These are phyloP conservation scores for Jaltomata sinuosa DNA, from an alignment of 257 asterid species.

Conservation along the genomic window DNA sequence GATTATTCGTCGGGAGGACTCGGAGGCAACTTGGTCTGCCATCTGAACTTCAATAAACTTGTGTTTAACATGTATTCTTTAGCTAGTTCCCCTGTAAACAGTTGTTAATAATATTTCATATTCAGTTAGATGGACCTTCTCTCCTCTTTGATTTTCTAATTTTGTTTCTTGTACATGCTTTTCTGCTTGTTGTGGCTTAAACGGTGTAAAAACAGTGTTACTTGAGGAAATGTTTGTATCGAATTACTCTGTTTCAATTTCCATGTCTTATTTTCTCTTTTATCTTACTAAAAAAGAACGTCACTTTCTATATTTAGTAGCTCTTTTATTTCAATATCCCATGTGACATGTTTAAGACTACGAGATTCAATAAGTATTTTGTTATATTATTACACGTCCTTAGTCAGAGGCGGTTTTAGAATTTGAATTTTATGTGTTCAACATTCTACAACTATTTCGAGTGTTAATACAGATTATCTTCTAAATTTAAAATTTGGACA, in stretches of 20 bases:
- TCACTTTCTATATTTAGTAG: no score
- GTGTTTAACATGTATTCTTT: not conserved
- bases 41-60: constrained; percentile 4
- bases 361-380: no score
- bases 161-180: not conserved
- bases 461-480: no score
- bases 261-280: not conserved
- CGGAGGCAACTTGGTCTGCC: constrained; percentile 54
- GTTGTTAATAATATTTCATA: not conserved
- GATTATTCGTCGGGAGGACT: constrained; percentile 57
- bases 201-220: not conserved
- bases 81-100: not conserved
- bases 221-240: not conserved
- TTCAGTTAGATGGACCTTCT: not conserved
- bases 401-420: no score
- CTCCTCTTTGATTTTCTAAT: not conserved
- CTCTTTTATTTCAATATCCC: no score
- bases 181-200: not conserved
- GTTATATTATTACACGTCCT: no score
- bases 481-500: no score
- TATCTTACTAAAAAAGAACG: no score
- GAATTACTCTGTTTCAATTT: not conserved
- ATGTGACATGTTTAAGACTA: no score
- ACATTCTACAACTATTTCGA: no score
- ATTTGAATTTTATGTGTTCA: no score